Evolutionary conservation across 352 stramenopile genomes (phyloP).

Genomic region (Paralagenidium karlingii): DNA sequence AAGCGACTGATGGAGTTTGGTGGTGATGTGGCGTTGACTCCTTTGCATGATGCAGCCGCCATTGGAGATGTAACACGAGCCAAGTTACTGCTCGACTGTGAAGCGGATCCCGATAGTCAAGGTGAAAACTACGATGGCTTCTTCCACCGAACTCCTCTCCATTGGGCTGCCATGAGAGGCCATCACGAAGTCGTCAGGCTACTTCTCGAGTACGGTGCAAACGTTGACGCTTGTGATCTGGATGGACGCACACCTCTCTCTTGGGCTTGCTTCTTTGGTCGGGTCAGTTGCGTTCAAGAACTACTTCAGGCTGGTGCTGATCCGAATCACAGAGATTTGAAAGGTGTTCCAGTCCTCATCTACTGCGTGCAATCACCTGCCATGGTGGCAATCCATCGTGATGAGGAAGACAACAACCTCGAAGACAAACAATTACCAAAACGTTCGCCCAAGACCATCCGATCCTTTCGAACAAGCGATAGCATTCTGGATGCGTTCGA

Average conservation of each 20-base stretch:
- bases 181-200: slow-evolving; percentile 15
- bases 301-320: slow-evolving; percentile 41
- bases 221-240: slow-evolving; percentile 12
- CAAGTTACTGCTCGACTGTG: slow-evolving; percentile 21
- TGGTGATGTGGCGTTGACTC: slow-evolving; percentile 57
- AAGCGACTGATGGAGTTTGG: slow-evolving; percentile 55
- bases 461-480: too few species aligned
- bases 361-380: not conserved
- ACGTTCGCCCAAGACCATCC: too few species aligned
- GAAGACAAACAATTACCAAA: too few species aligned
- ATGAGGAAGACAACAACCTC: too few species aligned
- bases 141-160: slow-evolving; percentile 49
- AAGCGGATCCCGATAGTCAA: slow-evolving; percentile 25
- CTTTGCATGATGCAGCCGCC: slow-evolving; percentile 54
- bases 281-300: too few species aligned
- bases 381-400: slow-evolving; percentile 21
- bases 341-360: slow-evolving; percentile 17
- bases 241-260: too few species aligned
- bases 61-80: slow-evolving; percentile 28
- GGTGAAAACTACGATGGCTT: slow-evolving; percentile 52
- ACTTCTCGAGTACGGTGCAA: slow-evolving; percentile 17
- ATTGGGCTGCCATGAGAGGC: slow-evolving; percentile 67
- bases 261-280: too few species aligned
- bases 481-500: slow-evolving; percentile 26
- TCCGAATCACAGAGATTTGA: slow-evolving; percentile 49